These are phyloP conservation scores for Populus davidiana DNA, from an alignment of 345 rosid species.

Conservation along the genomic window DNA sequence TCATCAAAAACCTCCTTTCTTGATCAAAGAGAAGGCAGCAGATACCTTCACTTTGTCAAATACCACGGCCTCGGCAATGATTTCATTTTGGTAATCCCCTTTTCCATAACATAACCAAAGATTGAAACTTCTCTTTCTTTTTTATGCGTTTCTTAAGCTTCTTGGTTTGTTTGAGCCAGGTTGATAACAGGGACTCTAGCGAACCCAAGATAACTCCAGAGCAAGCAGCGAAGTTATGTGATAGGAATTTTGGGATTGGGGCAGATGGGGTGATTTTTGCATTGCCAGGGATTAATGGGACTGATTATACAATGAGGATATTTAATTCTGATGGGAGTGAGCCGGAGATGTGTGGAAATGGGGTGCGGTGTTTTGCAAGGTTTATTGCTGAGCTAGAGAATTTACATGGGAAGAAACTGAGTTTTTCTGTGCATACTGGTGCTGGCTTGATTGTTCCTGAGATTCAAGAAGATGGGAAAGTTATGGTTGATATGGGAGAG, in stretches of 20 bases:
- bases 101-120: not conserved
- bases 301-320: slow-evolving; percentile 86
- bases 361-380: slow-evolving; percentile 91
- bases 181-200: slow-evolving; percentile 77
- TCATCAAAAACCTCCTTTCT: slow-evolving; percentile 11
- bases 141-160: not conserved
- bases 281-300: slow-evolving; percentile 78
- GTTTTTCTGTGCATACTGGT: slow-evolving; percentile 82
- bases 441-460: slow-evolving; percentile 96
- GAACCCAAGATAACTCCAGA: slow-evolving; percentile 75
- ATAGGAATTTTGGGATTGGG: slow-evolving; percentile 90
- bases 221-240: slow-evolving; percentile 83
- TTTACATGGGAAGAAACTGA: slow-evolving; percentile 54
- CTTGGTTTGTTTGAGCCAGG: slow-evolving; percentile 35
- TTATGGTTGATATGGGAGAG: slow-evolving; percentile 92
- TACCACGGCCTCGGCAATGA: slow-evolving; percentile 98
- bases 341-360: slow-evolving; percentile 99
- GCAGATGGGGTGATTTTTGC: slow-evolving; percentile 98
- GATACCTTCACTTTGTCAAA: slow-evolving; percentile 72
- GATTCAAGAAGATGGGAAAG: slow-evolving; percentile 83
- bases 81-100: slow-evolving; percentile 66
- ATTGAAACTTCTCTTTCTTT: not conserved
- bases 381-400: slow-evolving; percentile 80
- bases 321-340: slow-evolving; percentile 96
- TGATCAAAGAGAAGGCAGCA: slow-evolving; percentile 40